Conservation (phyloP, 495 filamentous ascomycete species). For the Melanomma pulvis-pyrius region DNA sequence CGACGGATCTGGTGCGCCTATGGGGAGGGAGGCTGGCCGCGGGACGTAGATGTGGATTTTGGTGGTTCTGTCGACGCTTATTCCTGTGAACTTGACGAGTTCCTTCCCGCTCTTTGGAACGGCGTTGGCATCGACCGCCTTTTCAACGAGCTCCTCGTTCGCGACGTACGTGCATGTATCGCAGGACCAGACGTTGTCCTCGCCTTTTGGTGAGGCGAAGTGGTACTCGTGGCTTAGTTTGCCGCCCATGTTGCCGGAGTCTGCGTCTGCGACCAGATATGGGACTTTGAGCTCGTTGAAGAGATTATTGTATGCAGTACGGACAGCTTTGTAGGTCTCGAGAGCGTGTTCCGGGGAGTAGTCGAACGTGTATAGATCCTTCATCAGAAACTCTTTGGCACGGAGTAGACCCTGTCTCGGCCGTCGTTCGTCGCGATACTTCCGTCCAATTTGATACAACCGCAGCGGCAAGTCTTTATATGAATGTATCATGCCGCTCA, state of each 20-base stretch:
- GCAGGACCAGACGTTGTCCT: constrained; percentile 83
- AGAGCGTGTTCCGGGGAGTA: constrained; percentile 63
- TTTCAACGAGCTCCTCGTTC: constrained; percentile 78
- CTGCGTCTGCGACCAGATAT: constrained; percentile 81
- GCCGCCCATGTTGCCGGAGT: constrained; percentile 95
- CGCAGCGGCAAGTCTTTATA: constrained; percentile 85
- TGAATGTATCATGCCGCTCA: constrained; percentile 72
- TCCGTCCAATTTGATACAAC: constrained; percentile 89
- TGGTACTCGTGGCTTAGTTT: constrained; percentile 94
- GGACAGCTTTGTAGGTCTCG: constrained; percentile 74
- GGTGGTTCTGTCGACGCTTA: constrained; percentile 71
- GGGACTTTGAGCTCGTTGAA: constrained; percentile 85
- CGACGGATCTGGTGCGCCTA: constrained; percentile 20
- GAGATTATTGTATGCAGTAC: constrained; percentile 67
- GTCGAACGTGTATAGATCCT: constrained; percentile 98
- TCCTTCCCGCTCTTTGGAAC: neutral
- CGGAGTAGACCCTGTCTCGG: constrained; percentile 87
- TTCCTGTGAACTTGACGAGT: constrained; percentile 59
- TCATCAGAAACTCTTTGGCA: constrained; percentile 95
- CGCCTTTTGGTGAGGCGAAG: constrained; percentile 75
- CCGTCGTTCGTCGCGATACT: constrained; percentile 90
- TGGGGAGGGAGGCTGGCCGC: neutral
- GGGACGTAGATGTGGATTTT: constrained; percentile 65
- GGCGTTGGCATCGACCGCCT: constrained; percentile 2
- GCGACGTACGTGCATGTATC: constrained; percentile 71